Evolutionary conservation across 2,329 filamentous ascomycete species (phyloP), one percentile per base, ranked within the genome.

Genomic region (Xylaria sp.): DNA sequence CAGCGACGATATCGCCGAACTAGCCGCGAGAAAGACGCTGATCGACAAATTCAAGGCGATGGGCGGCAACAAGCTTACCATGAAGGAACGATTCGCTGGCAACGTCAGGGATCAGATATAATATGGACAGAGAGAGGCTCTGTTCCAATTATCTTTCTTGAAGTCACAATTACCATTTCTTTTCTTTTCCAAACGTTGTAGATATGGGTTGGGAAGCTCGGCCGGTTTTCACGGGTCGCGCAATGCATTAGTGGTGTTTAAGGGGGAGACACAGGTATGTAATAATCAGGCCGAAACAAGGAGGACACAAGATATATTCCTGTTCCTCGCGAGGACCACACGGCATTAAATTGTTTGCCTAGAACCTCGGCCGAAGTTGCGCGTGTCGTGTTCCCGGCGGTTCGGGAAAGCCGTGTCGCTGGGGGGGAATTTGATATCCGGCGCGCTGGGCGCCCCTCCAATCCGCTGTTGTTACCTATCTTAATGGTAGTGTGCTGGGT

Each of bases 1-100:
- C 19, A 86, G 91, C 54, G 93, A 97, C 71, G 91, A 97, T 62
- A 83, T 99, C 59, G 82, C 85, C 53, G 86, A 83, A 30, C 78
- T 97, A 62, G 85, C 92, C 71, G 74, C 78, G 34, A 80, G 82
- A 37, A 86, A 87, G 64, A 83, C 83, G 59, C 78, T 97, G 62
- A 81, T 85, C 6, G 82, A 83, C 39, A 94, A 86, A 73, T 81
- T 97, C 63, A 85, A 84, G 72, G 81, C 82, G 30, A 79, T 96
- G 72, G 92, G 86, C 34, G 89, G 88, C 23, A 90, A 88, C 52
- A 64, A 61, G 52, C 51, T 65, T 52, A 61, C 62, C 4, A 65
- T 65, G 62, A 64, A 59, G 54, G 59, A 65, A 51, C 57, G 62
- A 35, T 65, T 65, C 50, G 55, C 54, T 18, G 60, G 64, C 5